These are phyloP conservation scores for Endothia cerciana DNA, from an alignment of 2,329 filamentous ascomycete species.

Conservation along the genomic window DNA sequence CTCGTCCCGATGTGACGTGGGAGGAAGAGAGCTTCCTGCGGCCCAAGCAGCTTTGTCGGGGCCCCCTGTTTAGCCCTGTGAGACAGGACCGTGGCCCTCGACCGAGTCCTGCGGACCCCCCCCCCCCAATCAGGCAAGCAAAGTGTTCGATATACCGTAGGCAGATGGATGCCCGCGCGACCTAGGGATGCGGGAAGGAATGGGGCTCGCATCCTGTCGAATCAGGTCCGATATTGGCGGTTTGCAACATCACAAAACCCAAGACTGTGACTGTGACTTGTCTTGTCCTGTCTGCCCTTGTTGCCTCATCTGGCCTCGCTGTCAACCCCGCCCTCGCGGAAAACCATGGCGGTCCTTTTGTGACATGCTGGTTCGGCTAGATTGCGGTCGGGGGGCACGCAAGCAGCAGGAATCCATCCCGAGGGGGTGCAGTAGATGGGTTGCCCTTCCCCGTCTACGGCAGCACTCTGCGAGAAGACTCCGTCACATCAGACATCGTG, in stretches of 20 bases:
- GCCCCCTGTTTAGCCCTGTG: conserved; percentile 14
- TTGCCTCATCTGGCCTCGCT: background rate
- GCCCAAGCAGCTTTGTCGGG: background rate
- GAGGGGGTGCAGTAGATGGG: background rate
- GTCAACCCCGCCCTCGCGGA: conserved; percentile 2
- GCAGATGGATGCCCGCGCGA: background rate
- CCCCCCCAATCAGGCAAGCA: no score
- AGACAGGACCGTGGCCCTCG: background rate
- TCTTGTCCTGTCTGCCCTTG: background rate
- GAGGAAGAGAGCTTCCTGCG: background rate
- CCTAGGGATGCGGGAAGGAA: background rate
- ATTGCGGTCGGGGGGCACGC: background rate
- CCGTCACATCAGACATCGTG: no score
- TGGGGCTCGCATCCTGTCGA: conserved; percentile 3
- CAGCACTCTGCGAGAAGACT: no score
- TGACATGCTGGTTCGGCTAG: conserved; percentile 1
- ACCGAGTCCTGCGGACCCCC: background rate
- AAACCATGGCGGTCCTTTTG: conserved; percentile 7
- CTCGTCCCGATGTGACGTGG: background rate
- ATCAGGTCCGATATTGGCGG: background rate
- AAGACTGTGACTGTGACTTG: no score
- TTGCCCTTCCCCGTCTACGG: background rate
- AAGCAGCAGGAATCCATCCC: background rate
- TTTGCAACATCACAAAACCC: background rate
- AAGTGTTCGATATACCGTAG: background rate